Conservation (phyloP, 1,139 yeast species). For the Suhomyces bribrorum region DNA sequence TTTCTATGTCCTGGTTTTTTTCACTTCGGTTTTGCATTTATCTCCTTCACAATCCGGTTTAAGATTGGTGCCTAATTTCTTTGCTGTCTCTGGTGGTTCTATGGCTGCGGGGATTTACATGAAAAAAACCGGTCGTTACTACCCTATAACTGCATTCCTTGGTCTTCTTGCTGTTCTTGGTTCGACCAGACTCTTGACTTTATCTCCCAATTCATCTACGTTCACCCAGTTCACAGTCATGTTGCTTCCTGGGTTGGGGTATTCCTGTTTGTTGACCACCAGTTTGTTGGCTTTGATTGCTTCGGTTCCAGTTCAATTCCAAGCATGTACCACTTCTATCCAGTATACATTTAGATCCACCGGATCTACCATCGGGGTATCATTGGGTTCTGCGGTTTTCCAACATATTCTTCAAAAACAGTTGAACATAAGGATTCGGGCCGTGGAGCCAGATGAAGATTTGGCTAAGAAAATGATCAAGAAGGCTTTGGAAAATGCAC, state of each 20-base stretch:
- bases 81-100: conserved; percentile 71
- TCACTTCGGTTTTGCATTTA: conserved; percentile 56
- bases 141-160: conserved; percentile 45
- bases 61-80: conserved; percentile 63
- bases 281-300: conserved; percentile 27
- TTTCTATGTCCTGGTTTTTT: conserved; percentile 67
- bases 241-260: conserved; percentile 24
- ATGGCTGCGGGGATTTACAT: conserved; percentile 69
- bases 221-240: conserved; percentile 23
- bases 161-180: conserved; percentile 53
- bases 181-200: conserved; percentile 33
- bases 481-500: conserved; percentile 22
- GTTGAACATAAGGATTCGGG: conserved; percentile 18
- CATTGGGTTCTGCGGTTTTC: conserved; percentile 26
- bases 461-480: conserved; percentile 21
- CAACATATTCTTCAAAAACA: conserved; percentile 18
- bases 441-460: conserved; percentile 22
- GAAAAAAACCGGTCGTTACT: conserved; percentile 69
- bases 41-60: conserved; percentile 62
- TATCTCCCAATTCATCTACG: conserved; percentile 45
- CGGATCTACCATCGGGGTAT: conserved; percentile 28
- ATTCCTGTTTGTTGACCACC: conserved; percentile 25
- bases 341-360: conserved; percentile 30
- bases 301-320: conserved; percentile 25
- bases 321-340: conserved; percentile 28